These are phyloP conservation scores for Mrakia hoshinonis DNA, from an alignment of 768 basidiomycete species.

Conservation along the genomic window DNA sequence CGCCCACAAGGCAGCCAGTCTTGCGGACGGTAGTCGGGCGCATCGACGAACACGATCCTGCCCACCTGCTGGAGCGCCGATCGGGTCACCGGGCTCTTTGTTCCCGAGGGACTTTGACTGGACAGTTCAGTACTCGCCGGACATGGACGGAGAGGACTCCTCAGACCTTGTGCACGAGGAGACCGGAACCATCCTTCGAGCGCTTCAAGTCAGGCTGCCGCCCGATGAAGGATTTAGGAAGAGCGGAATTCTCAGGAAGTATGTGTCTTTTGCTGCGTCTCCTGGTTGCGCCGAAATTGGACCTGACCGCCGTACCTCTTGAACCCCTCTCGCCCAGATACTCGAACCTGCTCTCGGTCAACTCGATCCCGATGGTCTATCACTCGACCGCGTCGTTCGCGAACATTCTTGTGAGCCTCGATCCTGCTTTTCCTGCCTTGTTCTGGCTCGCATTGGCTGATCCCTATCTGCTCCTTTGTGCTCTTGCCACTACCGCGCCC, in stretches of 20 bases:
- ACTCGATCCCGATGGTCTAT: not conserved
- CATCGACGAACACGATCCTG: no score
- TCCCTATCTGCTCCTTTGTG: not conserved
- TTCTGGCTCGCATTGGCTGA: not conserved
- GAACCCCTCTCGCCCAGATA: not conserved
- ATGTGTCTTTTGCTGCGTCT: not conserved
- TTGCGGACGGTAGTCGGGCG: not conserved
- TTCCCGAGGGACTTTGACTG: no score
- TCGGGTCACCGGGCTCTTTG: no score
- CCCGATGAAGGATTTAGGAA: no score
- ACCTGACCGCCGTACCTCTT: not conserved
- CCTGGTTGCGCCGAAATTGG: not conserved
- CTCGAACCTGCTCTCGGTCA: not conserved
- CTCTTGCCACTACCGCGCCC: not conserved
- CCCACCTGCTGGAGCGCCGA: no score
- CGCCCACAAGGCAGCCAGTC: not conserved
- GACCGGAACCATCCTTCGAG: no score
- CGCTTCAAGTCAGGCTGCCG: no score
- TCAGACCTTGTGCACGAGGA: no score
- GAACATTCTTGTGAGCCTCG: constrained; percentile 1
- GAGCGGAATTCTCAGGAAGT: not conserved
- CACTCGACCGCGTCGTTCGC: constrained; percentile 3
- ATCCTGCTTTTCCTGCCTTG: not conserved
- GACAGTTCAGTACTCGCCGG: no score
- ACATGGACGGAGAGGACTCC: no score